Evolutionary conservation across 2,329 filamentous ascomycete genomes (phyloP).

Genomic region (Geosmithia putterillii): DNA sequence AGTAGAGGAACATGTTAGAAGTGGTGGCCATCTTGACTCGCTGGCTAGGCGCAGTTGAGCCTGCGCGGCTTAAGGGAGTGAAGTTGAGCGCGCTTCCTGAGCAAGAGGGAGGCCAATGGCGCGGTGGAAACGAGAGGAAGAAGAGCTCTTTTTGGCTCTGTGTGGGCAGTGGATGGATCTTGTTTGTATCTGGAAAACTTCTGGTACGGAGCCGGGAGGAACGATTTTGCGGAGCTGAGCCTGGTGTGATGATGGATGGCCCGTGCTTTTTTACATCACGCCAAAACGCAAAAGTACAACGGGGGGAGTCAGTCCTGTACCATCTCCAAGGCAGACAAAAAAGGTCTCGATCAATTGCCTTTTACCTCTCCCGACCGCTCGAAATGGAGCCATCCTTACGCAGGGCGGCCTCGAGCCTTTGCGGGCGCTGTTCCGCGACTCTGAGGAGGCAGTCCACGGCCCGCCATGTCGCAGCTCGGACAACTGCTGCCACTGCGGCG

Average conservation of each 20-base stretch:
- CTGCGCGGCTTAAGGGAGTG: conserved; percentile 28
- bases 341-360: background rate
- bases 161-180: background rate
- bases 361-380: background rate
- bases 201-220: conserved; percentile 15
- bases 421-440: conserved; percentile 25
- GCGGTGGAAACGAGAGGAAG: background rate
- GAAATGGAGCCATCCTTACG: conserved; percentile 28
- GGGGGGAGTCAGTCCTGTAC: no score
- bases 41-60: conserved; percentile 32
- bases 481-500: background rate
- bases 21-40: conserved; percentile 75
- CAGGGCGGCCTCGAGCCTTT: conserved; percentile 24
- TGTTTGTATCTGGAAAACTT: conserved; percentile 9
- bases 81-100: background rate
- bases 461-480: background rate
- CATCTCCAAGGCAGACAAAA: background rate
- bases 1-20: conserved; percentile 98
- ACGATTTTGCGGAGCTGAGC: conserved; percentile 18
- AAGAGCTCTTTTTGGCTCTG: background rate
- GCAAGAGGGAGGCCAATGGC: background rate
- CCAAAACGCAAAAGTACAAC: no score
- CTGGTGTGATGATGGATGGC: conserved; percentile 9
- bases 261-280: conserved; percentile 12
- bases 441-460: conserved; percentile 15